Conservation (phyloP, 148 eudicot species). For the Cornus kousa region DNA sequence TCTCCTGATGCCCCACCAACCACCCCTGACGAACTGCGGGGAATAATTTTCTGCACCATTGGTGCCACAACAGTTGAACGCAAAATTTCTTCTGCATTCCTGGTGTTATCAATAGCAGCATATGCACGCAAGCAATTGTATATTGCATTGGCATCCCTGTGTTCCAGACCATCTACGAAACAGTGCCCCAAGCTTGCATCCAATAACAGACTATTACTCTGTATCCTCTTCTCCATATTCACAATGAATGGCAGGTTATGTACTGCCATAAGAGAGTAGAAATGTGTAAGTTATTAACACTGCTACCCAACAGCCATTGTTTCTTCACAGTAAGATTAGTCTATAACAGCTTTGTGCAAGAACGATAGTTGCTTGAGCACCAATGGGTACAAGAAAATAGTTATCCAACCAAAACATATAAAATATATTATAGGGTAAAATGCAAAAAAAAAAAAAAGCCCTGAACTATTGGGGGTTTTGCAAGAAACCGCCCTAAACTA, state of each 20-base stretch:
- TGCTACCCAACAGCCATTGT: neutral
- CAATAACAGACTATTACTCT: constrained; percentile 64
- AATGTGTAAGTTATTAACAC: constrained; percentile 18
- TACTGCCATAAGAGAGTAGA: constrained; percentile 67
- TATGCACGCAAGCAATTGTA: constrained; percentile 97
- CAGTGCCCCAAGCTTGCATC: constrained; percentile 94
- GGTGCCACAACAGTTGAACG: constrained; percentile 82
- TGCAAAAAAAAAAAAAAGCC: no score
- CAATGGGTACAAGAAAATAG: neutral
- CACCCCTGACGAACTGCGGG: constrained; percentile 45
- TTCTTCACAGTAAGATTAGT: neutral
- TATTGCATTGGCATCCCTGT: constrained; percentile 80
- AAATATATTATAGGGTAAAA: constrained; percentile 4
- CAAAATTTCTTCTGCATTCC: constrained; percentile 85
- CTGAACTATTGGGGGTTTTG: no score
- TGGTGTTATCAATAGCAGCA: constrained; percentile 92
- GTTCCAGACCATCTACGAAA: constrained; percentile 86
- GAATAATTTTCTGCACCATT: constrained; percentile 58
- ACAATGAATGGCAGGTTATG: constrained; percentile 97
- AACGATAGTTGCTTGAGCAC: constrained; percentile 3
- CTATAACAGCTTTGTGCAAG: neutral
- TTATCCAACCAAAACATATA: neutral
- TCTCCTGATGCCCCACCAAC: constrained; percentile 60
- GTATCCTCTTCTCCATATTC: constrained; percentile 95
- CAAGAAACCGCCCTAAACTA: no score